Conservation (phyloP, 2,329 filamentous ascomycete species). For the Chaetomiaceae sp. region DNA sequence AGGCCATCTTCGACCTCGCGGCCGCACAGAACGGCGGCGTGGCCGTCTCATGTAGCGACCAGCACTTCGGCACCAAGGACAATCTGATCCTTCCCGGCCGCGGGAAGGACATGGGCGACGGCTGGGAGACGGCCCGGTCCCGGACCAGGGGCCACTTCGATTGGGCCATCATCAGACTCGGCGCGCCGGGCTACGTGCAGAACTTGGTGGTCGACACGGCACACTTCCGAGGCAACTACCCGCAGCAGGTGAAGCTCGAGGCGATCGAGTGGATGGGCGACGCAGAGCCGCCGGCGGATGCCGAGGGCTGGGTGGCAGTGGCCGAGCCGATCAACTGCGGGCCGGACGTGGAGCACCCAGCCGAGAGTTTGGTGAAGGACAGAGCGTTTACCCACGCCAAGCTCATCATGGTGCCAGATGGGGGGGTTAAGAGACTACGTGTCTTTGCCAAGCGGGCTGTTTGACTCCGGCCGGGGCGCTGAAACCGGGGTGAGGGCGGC, state of each 20-base stretch:
- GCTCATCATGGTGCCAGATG: conserved; percentile 87
- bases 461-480: conserved; percentile 6
- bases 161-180: conserved; percentile 73
- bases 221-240: conserved; percentile 79
- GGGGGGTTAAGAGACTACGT: conserved; percentile 81
- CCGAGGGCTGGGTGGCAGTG: conserved; percentile 59
- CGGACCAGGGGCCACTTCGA: conserved; percentile 66
- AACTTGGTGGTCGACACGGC: conserved; percentile 72
- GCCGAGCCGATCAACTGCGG: conserved; percentile 61
- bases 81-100: conserved; percentile 74
- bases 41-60: conserved; percentile 69
- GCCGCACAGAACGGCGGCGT: conserved; percentile 74
- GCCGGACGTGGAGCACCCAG: conserved; percentile 67
- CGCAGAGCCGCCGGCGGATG: conserved; percentile 48
- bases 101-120: conserved; percentile 80
- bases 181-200: conserved; percentile 57
- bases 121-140: conserved; percentile 78
- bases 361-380: conserved; percentile 49
- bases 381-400: conserved; percentile 74
- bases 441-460: conserved; percentile 61
- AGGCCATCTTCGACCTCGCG: conserved; percentile 66
- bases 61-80: conserved; percentile 77
- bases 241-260: conserved; percentile 66
- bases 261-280: conserved; percentile 49
- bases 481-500: conserved; percentile 3